These are phyloP conservation scores for Sugiyamaella xylanicola DNA, from an alignment of 1,139 yeast species.

Conservation along the genomic window DNA sequence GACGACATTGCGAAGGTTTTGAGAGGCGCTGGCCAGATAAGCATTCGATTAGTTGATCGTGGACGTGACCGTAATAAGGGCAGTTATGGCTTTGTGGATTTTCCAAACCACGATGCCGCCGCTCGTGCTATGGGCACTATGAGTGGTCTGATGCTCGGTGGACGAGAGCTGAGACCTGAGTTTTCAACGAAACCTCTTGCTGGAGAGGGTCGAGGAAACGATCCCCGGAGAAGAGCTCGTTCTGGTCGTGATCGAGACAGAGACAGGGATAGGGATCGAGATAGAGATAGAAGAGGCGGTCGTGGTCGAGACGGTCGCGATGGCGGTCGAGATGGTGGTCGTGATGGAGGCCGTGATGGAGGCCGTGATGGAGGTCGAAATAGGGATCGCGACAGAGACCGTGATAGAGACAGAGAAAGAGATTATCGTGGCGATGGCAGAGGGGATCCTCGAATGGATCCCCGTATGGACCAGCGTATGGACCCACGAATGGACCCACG, in stretches of 20 bases:
- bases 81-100: conserved; percentile 82
- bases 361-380: conserved; percentile 56
- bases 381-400: conserved; percentile 85
- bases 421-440: conserved; percentile 49
- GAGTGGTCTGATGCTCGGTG: conserved; percentile 76
- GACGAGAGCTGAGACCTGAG: conserved; percentile 71
- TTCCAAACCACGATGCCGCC: conserved; percentile 74
- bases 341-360: conserved; percentile 67
- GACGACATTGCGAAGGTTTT: conserved; percentile 72
- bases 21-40: conserved; percentile 54
- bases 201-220: conserved; percentile 14
- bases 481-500: background rate
- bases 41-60: conserved; percentile 74
- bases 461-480: background rate
- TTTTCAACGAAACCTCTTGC: conserved; percentile 43
- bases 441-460: conserved; percentile 3
- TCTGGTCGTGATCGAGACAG: conserved; percentile 7
- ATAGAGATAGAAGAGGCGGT: background rate
- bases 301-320: conserved; percentile 2
- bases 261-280: conserved; percentile 1
- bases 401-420: conserved; percentile 58
- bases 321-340: conserved; percentile 48
- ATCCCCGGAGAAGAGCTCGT: conserved; percentile 37
- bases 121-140: conserved; percentile 90
- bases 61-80: conserved; percentile 86